Percentiles rank a stretch among this genome's conserved stretches.
Conservation (phyloP, 1,284 basidiomycete genomes). For the Puccinia hordei region DNA sequence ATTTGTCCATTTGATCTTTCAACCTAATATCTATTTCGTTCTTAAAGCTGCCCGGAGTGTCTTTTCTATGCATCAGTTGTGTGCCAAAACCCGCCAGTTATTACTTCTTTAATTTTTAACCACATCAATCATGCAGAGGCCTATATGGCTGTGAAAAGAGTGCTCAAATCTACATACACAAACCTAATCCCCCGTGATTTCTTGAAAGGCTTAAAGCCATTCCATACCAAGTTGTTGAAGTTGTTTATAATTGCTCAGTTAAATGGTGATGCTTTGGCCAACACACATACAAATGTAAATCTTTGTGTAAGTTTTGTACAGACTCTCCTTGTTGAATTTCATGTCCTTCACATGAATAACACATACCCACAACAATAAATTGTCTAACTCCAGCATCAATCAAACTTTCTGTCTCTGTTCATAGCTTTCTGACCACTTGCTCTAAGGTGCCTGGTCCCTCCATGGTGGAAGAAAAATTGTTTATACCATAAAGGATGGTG, state of each 20-base stretch:
- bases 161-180: constrained; percentile 29
- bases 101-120: too few species aligned
- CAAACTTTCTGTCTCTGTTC: not conserved
- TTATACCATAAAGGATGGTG: constrained; percentile 31
- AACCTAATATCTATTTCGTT: not conserved
- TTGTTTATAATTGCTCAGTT: not conserved
- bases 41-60: not conserved
- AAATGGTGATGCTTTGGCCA: constrained; percentile 3
- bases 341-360: too few species aligned
- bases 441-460: not conserved
- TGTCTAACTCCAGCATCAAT: constrained; percentile 2
- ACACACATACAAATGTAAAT: not conserved
- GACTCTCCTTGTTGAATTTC: not conserved
- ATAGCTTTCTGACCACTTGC: not conserved
- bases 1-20: not conserved
- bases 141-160: constrained; percentile 22
- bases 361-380: not conserved
- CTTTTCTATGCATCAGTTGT: too few species aligned
- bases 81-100: too few species aligned
- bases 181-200: constrained; percentile 7
- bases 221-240: constrained; percentile 35
- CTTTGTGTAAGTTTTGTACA: not conserved
- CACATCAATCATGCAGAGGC: too few species aligned
- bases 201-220: constrained; percentile 33
- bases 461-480: constrained; percentile 7